Percentiles rank a stretch among this genome's conserved stretches.
These are phyloP conservation scores for Fusarium nanum DNA, from an alignment of 2,329 filamentous ascomycete species.

Conservation along the genomic window DNA sequence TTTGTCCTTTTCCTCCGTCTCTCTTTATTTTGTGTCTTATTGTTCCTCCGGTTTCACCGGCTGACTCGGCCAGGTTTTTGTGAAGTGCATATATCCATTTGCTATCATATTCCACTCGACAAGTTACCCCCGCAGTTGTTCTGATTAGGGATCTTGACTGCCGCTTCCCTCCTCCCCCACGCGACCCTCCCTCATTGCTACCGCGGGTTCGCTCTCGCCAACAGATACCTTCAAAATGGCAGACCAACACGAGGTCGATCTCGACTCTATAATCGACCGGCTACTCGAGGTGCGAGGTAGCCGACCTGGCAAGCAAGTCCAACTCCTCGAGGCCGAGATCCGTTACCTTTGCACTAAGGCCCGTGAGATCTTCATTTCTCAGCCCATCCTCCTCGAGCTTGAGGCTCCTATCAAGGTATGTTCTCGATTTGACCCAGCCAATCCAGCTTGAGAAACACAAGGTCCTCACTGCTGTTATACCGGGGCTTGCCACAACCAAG, in stretches of 20 bases:
- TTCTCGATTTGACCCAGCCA: constrained; percentile 4
- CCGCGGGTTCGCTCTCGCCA: constrained; percentile 55
- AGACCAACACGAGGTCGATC: constrained; percentile 87
- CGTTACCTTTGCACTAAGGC: constrained; percentile 98
- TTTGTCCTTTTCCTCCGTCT: constrained; percentile 12
- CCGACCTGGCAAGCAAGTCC: constrained; percentile 97
- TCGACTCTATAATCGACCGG: constrained; percentile 99
- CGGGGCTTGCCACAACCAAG: neutral
- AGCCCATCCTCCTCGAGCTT: constrained; percentile 96
- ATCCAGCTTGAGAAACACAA: constrained; percentile 2
- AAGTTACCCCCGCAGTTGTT: constrained; percentile 46
- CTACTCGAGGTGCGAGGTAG: constrained; percentile 97
- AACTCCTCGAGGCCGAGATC: constrained; percentile 95
- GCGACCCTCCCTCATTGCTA: constrained; percentile 45
- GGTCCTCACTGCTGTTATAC: constrained; percentile 2
- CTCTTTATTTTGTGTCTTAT: constrained; percentile 11
- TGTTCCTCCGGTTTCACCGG: constrained; percentile 31
- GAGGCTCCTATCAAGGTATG: constrained; percentile 98
- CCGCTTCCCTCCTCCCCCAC: constrained; percentile 42
- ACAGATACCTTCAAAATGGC: constrained; percentile 63
- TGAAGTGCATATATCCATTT: constrained; percentile 52
- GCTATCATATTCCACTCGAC: constrained; percentile 45
- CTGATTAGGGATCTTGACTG: constrained; percentile 47
- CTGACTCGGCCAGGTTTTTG: constrained; percentile 46
- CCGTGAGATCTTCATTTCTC: constrained; percentile 98